Evolutionary conservation across 2,329 filamentous ascomycete species (phyloP), one percentile per base, ranked within the genome.

Genomic region (Alternaria longipes): DNA sequence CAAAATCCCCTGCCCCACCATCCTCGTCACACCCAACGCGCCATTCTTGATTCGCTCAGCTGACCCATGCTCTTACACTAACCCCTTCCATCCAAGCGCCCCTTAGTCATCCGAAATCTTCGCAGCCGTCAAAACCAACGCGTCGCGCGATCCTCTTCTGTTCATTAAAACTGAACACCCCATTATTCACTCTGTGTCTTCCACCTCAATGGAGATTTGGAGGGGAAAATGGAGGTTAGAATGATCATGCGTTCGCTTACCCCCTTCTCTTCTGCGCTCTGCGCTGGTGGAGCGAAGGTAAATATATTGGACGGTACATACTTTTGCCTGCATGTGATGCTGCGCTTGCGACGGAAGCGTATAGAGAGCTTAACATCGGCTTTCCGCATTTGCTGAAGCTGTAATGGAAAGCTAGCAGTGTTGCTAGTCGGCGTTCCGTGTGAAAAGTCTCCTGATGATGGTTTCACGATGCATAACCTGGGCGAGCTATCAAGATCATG

Each of bases 161-260:
- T 54, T 64, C 68, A 72, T 76, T 77, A 81, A 77, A 77, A 77
- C 72, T 76, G 73, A 75, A 82, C 50, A 70, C 70, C 77, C 80
- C 80, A 81, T 78, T 88, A 89, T 89, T 89, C 87, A 89, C 87
- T 89, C 87, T 87, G 84, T 82, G 81, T 85, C 85, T 82, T 82
- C 58, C 81, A 75, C 78, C 79, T 78, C 85, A 81, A 83, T 87
- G 85, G 82, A 83, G 68, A 71, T 84, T 81, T 84, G 85, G 87
- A 89, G 87, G 87, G 87, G 87, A 89, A 89, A 89, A 78, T 85
- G 86, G 84, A 86, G 86, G 87, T 86, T 70, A 89, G 87, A 79
- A 67, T 67, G 63, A 73, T 52, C 51, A 46, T 32, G 67, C 79
- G 83, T 84, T 83, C 81, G 83, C 85, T 88, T 88, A 88, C 85